Conservation (phyloP, 176 grass and related monocot species). For the Otatea glauca region DNA sequence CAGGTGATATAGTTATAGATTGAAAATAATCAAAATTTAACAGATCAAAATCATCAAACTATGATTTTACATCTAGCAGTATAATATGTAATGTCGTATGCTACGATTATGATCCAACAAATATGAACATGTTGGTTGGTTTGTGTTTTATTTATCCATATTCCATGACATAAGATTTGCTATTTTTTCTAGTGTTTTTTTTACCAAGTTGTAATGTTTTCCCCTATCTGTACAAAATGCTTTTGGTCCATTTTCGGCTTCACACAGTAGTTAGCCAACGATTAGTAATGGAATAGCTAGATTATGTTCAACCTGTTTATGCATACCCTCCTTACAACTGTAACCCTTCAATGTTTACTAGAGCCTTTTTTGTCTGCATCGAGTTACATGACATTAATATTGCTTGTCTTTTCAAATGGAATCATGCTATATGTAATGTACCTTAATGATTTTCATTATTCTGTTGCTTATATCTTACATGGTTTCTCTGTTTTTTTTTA, state of each 20-base stretch:
- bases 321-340: not conserved
- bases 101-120: not conserved
- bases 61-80: not conserved
- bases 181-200: not conserved
- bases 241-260: not conserved
- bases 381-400: not conserved
- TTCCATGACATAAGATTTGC: conserved; percentile 5
- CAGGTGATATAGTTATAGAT: not conserved
- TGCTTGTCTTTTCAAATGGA: not conserved
- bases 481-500: conserved; percentile 28
- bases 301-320: conserved; percentile 17
- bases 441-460: not conserved
- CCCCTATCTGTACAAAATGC: not conserved
- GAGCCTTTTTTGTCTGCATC: not conserved
- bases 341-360: not conserved
- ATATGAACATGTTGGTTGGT: conserved; percentile 3
- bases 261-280: not conserved
- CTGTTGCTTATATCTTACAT: conserved; percentile 14
- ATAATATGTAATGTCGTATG: not conserved
- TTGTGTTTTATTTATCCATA: conserved; percentile 9
- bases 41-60: not conserved
- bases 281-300: conserved; percentile 18
- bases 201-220: not conserved
- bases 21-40: not conserved
- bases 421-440: not conserved